Evolutionary conservation across 2,329 filamentous ascomycete species (phyloP), one percentile per base, ranked within the genome.

Genomic region (Fusarium cicatricum): DNA sequence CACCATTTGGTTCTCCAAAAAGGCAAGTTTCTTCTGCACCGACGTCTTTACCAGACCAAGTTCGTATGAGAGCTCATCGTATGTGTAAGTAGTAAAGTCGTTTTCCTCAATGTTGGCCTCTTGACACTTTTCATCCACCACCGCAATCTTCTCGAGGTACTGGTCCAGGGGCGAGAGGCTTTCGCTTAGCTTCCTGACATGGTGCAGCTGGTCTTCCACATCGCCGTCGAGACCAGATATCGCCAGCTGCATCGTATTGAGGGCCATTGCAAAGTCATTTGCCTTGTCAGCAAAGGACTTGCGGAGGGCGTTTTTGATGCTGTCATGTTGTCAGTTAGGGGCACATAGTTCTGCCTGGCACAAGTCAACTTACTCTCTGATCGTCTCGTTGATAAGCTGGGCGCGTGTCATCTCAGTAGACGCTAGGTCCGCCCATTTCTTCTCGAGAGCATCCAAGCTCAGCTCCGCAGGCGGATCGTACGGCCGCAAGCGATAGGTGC

Each of bases 101-200:
- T 99, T 99, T 71, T 99, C 95, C 75, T 99, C 95, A 62, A 99
- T 97, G 73, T 99, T 98, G 59, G 95, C 95, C 78, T 98, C 94
- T 56, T 89, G 85, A 73, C 95, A 99, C 76, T 97, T 92, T 61
- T 87, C 86, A 70, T 97, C 93, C 41, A 98, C 84, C 11, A 86
- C 86, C 12, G 87, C 90, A 71, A 99, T 97, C 61, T 92, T 90
- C 60, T 91, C 88, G 34, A 99, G 83, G 72, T 96, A 99, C 56
- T 90, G 86, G 68, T 97, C 92, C n/a, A 99, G 82, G 3, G 94
- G 94, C 9, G 91, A 85, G 11, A 99, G 80, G 69, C 91, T 97
- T 62, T 91, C 87, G 67, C 91, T 92, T 33, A 99, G 84, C 70
- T 89, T 89, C 70, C 90, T 85, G 10, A 96, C 94, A 73, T 97